A percentile compares a stretch with the other conserved stretches of the same genome.
Evolutionary conservation across 2,329 filamentous ascomycete species (phyloP).

Genomic region (Xylariales sp.): DNA sequence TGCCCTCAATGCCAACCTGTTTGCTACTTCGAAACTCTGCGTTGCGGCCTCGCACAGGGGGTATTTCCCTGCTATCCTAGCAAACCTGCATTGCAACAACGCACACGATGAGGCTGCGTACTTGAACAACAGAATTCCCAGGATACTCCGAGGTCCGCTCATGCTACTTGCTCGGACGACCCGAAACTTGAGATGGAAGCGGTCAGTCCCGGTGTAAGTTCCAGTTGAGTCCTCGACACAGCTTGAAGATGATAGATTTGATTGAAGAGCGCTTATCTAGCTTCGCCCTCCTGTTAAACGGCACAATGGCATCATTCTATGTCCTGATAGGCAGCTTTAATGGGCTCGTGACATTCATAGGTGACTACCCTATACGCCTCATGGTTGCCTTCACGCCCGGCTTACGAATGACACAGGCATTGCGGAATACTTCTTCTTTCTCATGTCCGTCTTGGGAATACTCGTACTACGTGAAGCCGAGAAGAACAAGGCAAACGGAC

Average conservation of each 20-base stretch:
- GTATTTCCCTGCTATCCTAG: constrained; percentile 22
- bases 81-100: constrained; percentile 22
- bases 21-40: constrained; percentile 36
- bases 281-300: constrained; percentile 20
- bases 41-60: constrained; percentile 29
- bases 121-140: constrained; percentile 16
- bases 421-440: constrained; percentile 20
- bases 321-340: constrained; percentile 21
- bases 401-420: constrained; percentile 15
- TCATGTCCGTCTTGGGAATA: constrained; percentile 21
- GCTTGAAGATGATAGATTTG: not conserved
- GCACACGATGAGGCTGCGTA: constrained; percentile 23
- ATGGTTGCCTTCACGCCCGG: constrained; percentile 9
- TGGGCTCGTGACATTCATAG: constrained; percentile 22
- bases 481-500: constrained; percentile 12
- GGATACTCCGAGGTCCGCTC: constrained; percentile 15
- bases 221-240: not conserved
- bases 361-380: constrained; percentile 13
- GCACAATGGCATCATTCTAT: constrained; percentile 19
- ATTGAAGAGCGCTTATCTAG: too few relatives aligned
- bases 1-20: constrained; percentile 38
- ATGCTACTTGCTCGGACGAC: constrained; percentile 19
- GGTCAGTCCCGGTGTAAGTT: constrained; percentile 17
- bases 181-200: constrained; percentile 17
- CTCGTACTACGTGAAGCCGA: constrained; percentile 19